Conservation (phyloP, 176 grass and related monocot genomes). For the Triticum timopheevii region DNA sequence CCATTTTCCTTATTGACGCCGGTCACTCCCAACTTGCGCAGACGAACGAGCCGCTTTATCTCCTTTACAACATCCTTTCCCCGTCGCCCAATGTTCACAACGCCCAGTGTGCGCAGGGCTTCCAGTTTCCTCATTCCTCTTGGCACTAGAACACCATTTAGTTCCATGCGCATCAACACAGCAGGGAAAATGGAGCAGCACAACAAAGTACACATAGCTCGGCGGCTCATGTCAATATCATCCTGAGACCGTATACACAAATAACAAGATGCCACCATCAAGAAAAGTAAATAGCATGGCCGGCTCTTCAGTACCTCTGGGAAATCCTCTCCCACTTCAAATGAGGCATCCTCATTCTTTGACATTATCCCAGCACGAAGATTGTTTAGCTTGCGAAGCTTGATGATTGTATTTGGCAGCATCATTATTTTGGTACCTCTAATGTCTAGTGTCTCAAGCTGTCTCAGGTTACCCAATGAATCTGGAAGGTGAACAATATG, state of each 20-base stretch:
- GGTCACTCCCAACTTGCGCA: neutral
- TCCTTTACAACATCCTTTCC: neutral
- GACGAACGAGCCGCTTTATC: neutral
- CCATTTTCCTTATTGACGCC: neutral
- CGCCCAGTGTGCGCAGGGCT: neutral
- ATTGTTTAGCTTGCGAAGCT: too few relatives aligned
- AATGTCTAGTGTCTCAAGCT: too few relatives aligned
- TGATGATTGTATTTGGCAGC: too few relatives aligned
- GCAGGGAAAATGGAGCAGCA: neutral
- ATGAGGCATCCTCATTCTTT: too few relatives aligned
- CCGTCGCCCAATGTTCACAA: neutral
- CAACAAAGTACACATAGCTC: rapidly evolving
- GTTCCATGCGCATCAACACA: rapidly evolving
- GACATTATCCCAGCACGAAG: too few relatives aligned
- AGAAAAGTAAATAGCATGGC: too few relatives aligned
- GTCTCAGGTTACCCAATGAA: too few relatives aligned
- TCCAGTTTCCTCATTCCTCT: neutral
- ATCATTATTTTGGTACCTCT: too few relatives aligned
- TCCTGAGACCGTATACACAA: too few relatives aligned
- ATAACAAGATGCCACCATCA: neutral
- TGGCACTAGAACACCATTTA: neutral
- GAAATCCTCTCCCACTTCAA: rapidly evolving
- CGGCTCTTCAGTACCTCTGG: too few relatives aligned
- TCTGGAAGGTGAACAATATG: too few relatives aligned
- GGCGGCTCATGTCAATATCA: neutral